phyloP scores from a whole-genome alignment of 1,284 basidiomycete genomes.

The Inonotus hispidus region DNA sequence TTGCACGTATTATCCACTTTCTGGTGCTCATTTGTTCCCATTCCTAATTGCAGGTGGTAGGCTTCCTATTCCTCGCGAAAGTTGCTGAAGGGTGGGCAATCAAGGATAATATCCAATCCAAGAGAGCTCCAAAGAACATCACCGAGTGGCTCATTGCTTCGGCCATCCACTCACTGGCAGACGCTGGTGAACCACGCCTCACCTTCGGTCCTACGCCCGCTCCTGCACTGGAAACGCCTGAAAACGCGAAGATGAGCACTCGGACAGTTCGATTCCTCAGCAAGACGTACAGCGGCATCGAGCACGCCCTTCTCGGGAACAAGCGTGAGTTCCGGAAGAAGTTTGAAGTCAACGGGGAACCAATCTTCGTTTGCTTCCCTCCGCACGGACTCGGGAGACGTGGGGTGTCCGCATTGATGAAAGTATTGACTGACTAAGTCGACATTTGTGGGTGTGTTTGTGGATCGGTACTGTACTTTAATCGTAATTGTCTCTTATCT shows the following conservation, averaged over 20 bases:
- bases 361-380: slow-evolving; percentile 28
- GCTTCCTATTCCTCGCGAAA: slow-evolving; percentile 49
- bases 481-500: background rate
- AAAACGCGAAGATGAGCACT: slow-evolving; percentile 30
- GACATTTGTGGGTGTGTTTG: background rate
- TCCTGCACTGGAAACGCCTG: slow-evolving; percentile 30
- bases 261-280: slow-evolving; percentile 38
- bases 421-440: slow-evolving; percentile 23
- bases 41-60: slow-evolving; percentile 28
- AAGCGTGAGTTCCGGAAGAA: slow-evolving; percentile 45
- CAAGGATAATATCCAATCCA: slow-evolving; percentile 27
- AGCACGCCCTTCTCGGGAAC: slow-evolving; percentile 35
- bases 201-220: slow-evolving; percentile 46
- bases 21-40: background rate
- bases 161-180: slow-evolving; percentile 41
- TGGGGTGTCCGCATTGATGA: slow-evolving; percentile 36
- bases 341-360: slow-evolving; percentile 34
- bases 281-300: slow-evolving; percentile 41
- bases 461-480: background rate
- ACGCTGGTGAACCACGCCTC: slow-evolving; percentile 37
- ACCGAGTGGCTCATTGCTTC: slow-evolving; percentile 33
- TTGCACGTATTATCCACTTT: background rate
- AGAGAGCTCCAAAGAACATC: slow-evolving; percentile 16
- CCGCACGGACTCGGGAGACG: slow-evolving; percentile 27
- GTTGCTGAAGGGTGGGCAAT: slow-evolving; percentile 43